These are phyloP conservation scores for Entophlyctis luteolus DNA, from an alignment of 192 early-diverging fungal genomes.

Conservation along the genomic window DNA sequence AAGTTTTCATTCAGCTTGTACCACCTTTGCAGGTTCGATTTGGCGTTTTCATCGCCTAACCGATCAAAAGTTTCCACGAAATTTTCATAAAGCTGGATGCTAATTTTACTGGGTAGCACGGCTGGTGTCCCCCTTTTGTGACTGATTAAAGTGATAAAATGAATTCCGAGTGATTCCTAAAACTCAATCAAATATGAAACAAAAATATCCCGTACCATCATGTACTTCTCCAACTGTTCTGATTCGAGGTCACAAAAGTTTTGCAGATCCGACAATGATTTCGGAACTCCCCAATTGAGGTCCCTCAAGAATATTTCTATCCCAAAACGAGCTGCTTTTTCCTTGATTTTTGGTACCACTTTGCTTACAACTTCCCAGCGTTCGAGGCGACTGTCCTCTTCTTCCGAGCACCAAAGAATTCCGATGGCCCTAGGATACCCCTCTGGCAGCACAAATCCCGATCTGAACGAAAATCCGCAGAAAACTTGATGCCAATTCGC, in stretches of 20 bases:
- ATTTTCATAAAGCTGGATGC: neutral
- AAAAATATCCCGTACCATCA: neutral
- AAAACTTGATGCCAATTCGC: slow-evolving; percentile 20
- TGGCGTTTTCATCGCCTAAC: neutral
- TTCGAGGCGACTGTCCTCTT: slow-evolving; percentile 2
- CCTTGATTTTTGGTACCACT: slow-evolving; percentile 8
- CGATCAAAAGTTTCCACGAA: neutral
- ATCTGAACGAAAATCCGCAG: neutral
- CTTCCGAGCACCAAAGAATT: slow-evolving; percentile 15
- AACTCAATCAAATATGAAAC: neutral
- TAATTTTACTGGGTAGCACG: neutral
- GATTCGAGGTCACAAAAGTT: neutral
- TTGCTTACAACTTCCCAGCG: slow-evolving; percentile 2
- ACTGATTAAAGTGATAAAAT: slow-evolving; percentile 20
- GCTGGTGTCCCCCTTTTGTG: neutral
- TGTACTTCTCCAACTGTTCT: slow-evolving; percentile 3
- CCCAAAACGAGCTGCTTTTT: slow-evolving; percentile 2
- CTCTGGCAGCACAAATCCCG: slow-evolving; percentile 13
- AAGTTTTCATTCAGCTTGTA: slow-evolving; percentile 21
- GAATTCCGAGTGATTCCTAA: slow-evolving; percentile 13
- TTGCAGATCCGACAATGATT: neutral
- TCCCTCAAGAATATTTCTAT: slow-evolving; percentile 19
- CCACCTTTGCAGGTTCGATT: slow-evolving; percentile 5
- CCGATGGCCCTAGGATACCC: slow-evolving; percentile 7
- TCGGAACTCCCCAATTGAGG: slow-evolving; percentile 21